A percentile compares a stretch with the other conserved stretches of the same genome.
Evolutionary conservation across 2,329 filamentous ascomycete species (phyloP).

Genomic region (Dichotomopilus funicola): DNA sequence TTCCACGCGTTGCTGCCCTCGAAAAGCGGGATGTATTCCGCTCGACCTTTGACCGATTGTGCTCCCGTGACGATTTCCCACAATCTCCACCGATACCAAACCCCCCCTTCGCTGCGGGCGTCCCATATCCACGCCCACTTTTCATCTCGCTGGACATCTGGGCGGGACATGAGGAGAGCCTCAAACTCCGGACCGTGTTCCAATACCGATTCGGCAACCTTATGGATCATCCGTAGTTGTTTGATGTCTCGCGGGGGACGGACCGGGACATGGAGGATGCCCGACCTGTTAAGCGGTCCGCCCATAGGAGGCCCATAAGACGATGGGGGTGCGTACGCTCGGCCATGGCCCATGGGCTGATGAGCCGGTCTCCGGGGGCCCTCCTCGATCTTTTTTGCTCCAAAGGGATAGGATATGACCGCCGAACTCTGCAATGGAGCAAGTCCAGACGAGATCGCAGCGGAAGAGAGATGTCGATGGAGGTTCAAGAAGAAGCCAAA

Average conservation of each 20-base stretch:
- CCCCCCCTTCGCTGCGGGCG: conserved; percentile 65
- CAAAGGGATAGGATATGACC: conserved; percentile 60
- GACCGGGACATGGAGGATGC: conserved; percentile 62
- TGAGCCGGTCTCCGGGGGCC: conserved; percentile 28
- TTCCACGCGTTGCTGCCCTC: conserved; percentile 75
- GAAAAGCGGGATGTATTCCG: conserved; percentile 60
- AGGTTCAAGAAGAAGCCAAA: conserved; percentile 76
- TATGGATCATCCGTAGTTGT: conserved; percentile 78
- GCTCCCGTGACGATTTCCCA: conserved; percentile 77
- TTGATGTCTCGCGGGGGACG: conserved; percentile 70
- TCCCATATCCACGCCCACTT: conserved; percentile 96
- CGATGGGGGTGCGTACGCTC: conserved; percentile 69
- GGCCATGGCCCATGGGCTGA: conserved; percentile 39
- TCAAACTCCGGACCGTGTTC: conserved; percentile 83
- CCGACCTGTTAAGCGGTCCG: conserved; percentile 37
- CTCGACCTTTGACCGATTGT: conserved; percentile 38
- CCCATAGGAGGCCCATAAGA: conserved; percentile 50
- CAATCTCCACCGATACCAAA: conserved; percentile 89
- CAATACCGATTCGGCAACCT: conserved; percentile 72
- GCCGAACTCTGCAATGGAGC: conserved; percentile 38
- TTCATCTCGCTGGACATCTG: conserved; percentile 77
- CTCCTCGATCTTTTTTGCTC: conserved; percentile 60
- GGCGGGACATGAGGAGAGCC: conserved; percentile 79
- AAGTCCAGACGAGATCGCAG: conserved; percentile 44
- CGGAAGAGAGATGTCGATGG: conserved; percentile 76